These are phyloP conservation scores for Vigna reflexopilosa DNA, from an alignment of 306 rosid species.

Conservation along the genomic window DNA sequence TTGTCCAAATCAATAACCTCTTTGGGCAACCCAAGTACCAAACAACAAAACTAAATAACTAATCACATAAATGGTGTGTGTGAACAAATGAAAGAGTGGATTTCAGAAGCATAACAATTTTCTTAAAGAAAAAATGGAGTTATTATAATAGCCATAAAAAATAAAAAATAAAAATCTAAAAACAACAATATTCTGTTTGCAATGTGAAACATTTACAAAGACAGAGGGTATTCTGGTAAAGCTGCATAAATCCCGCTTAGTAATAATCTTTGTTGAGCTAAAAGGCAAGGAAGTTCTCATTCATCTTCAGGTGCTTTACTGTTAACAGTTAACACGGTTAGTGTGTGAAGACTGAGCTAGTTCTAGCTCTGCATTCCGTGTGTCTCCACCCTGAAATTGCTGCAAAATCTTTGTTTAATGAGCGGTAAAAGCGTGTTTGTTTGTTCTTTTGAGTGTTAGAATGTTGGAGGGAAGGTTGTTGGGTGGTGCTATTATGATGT, in stretches of 20 bases:
- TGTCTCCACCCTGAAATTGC: not conserved
- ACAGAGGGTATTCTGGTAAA: conserved; percentile 12
- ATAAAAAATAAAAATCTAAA: too few species aligned
- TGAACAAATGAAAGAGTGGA: not conserved
- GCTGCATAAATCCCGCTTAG: not conserved
- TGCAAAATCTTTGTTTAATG: not conserved
- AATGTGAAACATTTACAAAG: not conserved
- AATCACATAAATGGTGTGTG: not conserved
- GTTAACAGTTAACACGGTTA: conserved; percentile 19
- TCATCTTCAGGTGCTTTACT: conserved; percentile 18
- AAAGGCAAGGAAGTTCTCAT: not conserved
- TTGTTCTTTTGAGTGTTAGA: not conserved
- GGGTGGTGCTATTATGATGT: conserved; percentile 18
- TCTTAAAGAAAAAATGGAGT: not conserved
- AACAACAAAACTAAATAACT: not conserved
- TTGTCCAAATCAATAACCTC: conserved; percentile 2
- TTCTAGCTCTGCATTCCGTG: not conserved
- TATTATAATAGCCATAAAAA: not conserved
- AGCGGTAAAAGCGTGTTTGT: not conserved
- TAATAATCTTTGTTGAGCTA: not conserved
- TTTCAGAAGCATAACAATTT: not conserved
- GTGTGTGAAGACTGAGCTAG: not conserved
- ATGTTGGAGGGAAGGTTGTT: conserved; percentile 51
- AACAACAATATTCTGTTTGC: not conserved
- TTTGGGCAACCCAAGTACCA: not conserved